A percentile compares a stretch with the other conserved stretches of the same genome.
phyloP scores from a whole-genome alignment of 495 filamentous ascomycete species.

The Penicillium paradoxum region DNA sequence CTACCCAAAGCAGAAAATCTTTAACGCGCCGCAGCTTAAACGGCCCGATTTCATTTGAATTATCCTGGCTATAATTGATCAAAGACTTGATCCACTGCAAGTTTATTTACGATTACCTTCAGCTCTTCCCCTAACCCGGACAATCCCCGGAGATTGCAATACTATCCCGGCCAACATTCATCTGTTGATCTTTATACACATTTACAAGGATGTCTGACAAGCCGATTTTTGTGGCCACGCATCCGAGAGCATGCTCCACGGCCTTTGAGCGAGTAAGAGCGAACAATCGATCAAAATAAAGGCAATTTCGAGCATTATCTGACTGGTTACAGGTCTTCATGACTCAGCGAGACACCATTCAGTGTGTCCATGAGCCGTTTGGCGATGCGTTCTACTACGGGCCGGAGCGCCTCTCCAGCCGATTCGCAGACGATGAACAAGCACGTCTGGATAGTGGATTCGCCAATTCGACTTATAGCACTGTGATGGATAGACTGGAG shows the following conservation, averaged over 20 bases:
- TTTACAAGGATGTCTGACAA: constrained; percentile 61
- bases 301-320: not conserved
- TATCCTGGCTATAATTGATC: constrained; percentile 7
- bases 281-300: not conserved
- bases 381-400: constrained; percentile 96
- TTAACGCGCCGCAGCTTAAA: not conserved
- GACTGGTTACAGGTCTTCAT: constrained; percentile 72
- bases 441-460: constrained; percentile 70
- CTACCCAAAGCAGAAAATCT: not conserved
- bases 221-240: constrained; percentile 88
- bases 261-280: constrained; percentile 83
- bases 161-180: not conserved
- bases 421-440: constrained; percentile 70
- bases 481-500: constrained; percentile 68
- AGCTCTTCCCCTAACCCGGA: not conserved
- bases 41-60: not conserved
- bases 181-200: not conserved
- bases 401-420: constrained; percentile 71
- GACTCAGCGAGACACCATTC: constrained; percentile 74
- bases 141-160: constrained; percentile 1
- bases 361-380: constrained; percentile 90
- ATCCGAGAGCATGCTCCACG: constrained; percentile 89
- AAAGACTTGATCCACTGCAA: constrained; percentile 6
- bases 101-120: constrained; percentile 21
- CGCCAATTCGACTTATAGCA: constrained; percentile 65